Evolutionary conservation across 2,329 filamentous ascomycete species (phyloP), one percentile per base, ranked within the genome.

Genomic region (Nigrograna mackinnonii): DNA sequence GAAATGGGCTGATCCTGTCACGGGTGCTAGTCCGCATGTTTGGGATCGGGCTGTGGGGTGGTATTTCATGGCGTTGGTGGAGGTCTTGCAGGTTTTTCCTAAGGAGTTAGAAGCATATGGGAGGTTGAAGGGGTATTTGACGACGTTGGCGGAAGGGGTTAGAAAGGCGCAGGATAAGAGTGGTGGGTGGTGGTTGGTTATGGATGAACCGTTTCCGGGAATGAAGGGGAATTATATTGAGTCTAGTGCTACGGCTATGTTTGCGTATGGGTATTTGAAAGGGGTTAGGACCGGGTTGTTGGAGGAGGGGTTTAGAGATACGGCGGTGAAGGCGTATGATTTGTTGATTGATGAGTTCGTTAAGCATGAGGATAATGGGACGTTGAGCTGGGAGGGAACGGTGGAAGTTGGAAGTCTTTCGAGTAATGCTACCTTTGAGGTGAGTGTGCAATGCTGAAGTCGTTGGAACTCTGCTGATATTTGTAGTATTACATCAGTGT

Each of bases 131-230:
- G 55, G 54, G 4, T 73, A 76, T 50, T 71, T 76, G 20, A 57
- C 61, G 1, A 61, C 69, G 3, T 62, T 78, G 0, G 70, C 72
- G 0, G 50, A 66, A 1, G 74, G 73, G 0, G 47, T 80, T 2
- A 69, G 70, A 41, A 54, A 55, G 7, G 67, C 70, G 0, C 73
- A 73, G 17, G 75, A 78, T 41, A 51, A 49, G 2, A 67, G 60
- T 4, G 77, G 79, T 0, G 79, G 77, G 5, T 84, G 80, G 79
- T 83, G 78, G 76, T 64, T 82, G 38, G 67, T 83, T 32, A 79
- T 83, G 73, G 74, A 73, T 50, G 69, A 74, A 43, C 61, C 70
- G 19, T 75, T 77, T 41, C 70, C 60, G 7, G 61, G 63, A 5
- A 55, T 45, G 28, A 49, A 71, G 34, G 79, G 79, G 2, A 84